Evolutionary conservation across 176 grass and related monocot genomes (phyloP).

Genomic region (Melocanna baccifera): DNA sequence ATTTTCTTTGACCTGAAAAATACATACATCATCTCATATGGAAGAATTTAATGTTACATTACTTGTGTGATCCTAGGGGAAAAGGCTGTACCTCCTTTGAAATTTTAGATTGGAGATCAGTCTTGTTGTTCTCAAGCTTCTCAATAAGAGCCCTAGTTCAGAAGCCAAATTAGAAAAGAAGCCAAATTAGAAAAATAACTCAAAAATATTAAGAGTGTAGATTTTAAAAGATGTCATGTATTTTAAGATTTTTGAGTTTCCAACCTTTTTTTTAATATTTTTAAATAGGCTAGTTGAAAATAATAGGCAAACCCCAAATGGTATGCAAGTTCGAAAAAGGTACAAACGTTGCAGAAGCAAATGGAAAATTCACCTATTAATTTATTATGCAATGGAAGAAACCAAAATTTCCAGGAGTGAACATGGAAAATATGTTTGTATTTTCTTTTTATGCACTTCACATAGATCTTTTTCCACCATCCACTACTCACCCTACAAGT

Average conservation of each 20-base stretch:
- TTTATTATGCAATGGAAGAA: conserved; percentile 29
- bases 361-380: background rate
- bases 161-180: conserved; percentile 26
- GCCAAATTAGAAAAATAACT: conserved; percentile 25
- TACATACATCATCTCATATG: conserved; percentile 28
- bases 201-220: background rate
- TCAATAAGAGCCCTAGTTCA: conserved; percentile 57
- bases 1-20: conserved; percentile 81
- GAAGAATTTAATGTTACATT: conserved; percentile 21
- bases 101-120: conserved; percentile 81
- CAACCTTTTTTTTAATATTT: background rate
- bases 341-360: conserved; percentile 10
- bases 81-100: conserved; percentile 61
- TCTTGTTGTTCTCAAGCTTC: conserved; percentile 70
- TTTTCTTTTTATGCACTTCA: conserved; percentile 18
- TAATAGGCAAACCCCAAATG: conserved; percentile 10
- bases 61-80: conserved; percentile 17
- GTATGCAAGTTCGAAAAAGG: conserved; percentile 4
- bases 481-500: conserved; percentile 13
- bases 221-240: conserved; percentile 2
- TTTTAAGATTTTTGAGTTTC: background rate
- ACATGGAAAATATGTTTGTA: conserved; percentile 16
- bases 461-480: background rate
- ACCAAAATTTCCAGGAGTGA: background rate
- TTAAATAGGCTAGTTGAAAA: background rate